Evolutionary conservation across 768 basidiomycete species (phyloP).

Genomic region (Mycena epipterygia): DNA sequence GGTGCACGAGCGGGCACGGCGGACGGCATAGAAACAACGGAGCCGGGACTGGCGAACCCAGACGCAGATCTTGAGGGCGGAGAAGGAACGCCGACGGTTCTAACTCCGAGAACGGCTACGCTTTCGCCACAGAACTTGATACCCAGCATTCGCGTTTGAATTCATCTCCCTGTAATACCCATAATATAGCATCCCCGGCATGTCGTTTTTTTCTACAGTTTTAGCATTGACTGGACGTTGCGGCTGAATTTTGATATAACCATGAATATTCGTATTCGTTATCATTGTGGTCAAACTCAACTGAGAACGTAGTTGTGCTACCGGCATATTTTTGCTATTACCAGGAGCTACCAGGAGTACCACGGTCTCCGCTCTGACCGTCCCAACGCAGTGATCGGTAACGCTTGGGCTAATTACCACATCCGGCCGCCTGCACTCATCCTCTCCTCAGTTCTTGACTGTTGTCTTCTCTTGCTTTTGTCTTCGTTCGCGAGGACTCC

Average conservation of each 20-base stretch:
- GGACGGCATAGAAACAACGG: slow-evolving; percentile 74
- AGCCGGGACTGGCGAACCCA: slow-evolving; percentile 58
- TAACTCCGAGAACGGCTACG: slow-evolving; percentile 44
- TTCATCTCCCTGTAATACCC: neutral
- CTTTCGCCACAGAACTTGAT: slow-evolving; percentile 54
- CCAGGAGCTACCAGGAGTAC: too few relatives aligned
- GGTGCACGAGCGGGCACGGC: slow-evolving; percentile 76
- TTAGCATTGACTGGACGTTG: too few relatives aligned
- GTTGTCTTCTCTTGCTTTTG: slow-evolving; percentile 21
- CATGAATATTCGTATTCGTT: too few relatives aligned
- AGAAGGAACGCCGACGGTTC: slow-evolving; percentile 45
- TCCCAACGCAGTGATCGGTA: too few relatives aligned
- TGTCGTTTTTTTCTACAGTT: too few relatives aligned
- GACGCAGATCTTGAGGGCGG: slow-evolving; percentile 62
- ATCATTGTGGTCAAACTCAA: too few relatives aligned
- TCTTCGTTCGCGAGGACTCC: neutral
- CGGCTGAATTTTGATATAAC: too few relatives aligned
- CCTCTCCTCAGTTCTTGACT: slow-evolving; percentile 10
- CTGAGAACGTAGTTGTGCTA: too few relatives aligned
- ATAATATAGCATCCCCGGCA: neutral
- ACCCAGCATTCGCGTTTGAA: slow-evolving; percentile 58
- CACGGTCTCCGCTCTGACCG: too few relatives aligned
- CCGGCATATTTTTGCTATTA: too few relatives aligned
- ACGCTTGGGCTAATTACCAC: slow-evolving; percentile 14
- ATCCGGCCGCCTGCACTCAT: slow-evolving; percentile 24